Evolutionary conservation across 164 flowering plant species (phyloP).

Genomic region (Piper longum): DNA sequence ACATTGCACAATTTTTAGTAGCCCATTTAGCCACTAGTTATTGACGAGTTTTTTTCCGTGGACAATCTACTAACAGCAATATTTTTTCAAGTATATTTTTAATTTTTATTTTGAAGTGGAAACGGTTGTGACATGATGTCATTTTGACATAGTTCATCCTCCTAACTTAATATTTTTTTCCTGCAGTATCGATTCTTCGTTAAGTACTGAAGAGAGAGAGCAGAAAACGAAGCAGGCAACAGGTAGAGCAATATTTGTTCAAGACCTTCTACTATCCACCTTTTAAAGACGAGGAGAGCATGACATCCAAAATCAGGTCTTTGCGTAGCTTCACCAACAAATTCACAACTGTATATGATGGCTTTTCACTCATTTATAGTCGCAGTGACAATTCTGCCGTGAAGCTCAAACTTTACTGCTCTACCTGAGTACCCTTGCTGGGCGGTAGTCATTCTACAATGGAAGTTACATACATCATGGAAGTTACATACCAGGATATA

Average conservation of each 20-base stretch:
- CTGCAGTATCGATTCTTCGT: slow-evolving; percentile 57
- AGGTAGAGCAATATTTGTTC: slow-evolving; percentile 62
- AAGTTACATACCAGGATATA: not conserved
- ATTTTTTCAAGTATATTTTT: too few relatives aligned
- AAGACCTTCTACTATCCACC: slow-evolving; percentile 56
- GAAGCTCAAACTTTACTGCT: not conserved
- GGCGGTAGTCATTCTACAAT: not conserved
- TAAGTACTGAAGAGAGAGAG: slow-evolving; percentile 66
- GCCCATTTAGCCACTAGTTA: too few relatives aligned
- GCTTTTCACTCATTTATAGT: not conserved
- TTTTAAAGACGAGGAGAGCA: slow-evolving; percentile 21
- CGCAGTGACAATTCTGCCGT: not conserved
- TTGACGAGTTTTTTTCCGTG: too few relatives aligned
- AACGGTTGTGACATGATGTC: not conserved
- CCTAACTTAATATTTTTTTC: not conserved
- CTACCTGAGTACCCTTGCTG: not conserved
- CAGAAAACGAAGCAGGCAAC: slow-evolving; percentile 52
- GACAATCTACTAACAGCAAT: too few relatives aligned
- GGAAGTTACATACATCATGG: not conserved
- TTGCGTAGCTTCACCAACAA: slow-evolving; percentile 3
- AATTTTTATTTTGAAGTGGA: too few relatives aligned
- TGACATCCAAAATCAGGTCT: not conserved
- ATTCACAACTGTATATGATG: not conserved
- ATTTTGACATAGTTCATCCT: not conserved
- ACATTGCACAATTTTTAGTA: too few relatives aligned